Conservation (phyloP, 345 rosid species). For the Pseudoturritis turrita region DNA sequence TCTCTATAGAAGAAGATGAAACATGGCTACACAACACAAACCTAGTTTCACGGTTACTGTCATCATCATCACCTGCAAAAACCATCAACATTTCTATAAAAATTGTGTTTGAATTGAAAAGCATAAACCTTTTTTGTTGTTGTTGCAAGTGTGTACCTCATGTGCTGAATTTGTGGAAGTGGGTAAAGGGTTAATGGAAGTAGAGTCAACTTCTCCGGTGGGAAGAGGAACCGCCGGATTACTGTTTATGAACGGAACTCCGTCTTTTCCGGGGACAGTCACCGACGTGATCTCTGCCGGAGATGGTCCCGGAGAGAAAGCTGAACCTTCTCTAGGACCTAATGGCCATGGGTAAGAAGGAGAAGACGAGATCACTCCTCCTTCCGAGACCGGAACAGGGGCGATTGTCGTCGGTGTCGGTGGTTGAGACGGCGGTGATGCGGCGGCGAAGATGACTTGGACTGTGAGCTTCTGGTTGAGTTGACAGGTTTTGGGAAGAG, state of each 20-base stretch:
- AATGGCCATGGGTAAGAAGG: constrained; percentile 85
- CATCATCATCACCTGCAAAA: constrained; percentile 27
- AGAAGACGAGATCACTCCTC: constrained; percentile 55
- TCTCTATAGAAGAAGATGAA: constrained; percentile 10
- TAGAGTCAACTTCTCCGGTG: constrained; percentile 91
- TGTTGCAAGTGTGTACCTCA: constrained; percentile 16
- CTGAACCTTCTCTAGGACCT: constrained; percentile 52
- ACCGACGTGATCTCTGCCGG: constrained; percentile 46
- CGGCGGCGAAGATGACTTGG: constrained; percentile 38
- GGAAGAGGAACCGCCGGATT: constrained; percentile 97
- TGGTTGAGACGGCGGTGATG: constrained; percentile 31
- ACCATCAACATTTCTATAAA: background rate
- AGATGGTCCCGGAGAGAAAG: constrained; percentile 57
- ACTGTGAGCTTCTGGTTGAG: constrained; percentile 54
- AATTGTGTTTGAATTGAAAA: background rate
- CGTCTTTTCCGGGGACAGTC: constrained; percentile 58
- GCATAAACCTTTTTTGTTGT: background rate
- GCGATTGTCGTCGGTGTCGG: constrained; percentile 31
- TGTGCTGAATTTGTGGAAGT: constrained; percentile 41
- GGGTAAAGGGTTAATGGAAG: constrained; percentile 72
- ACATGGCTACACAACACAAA: constrained; percentile 22
- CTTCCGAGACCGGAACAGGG: constrained; percentile 60
- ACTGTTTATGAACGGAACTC: constrained; percentile 81
- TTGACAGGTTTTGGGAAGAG: constrained; percentile 46
- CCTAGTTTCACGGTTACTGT: constrained; percentile 24